Base-by-base conservation (phyloP, 164 flowering plant species). In the Berberis thunbergii region DNA sequence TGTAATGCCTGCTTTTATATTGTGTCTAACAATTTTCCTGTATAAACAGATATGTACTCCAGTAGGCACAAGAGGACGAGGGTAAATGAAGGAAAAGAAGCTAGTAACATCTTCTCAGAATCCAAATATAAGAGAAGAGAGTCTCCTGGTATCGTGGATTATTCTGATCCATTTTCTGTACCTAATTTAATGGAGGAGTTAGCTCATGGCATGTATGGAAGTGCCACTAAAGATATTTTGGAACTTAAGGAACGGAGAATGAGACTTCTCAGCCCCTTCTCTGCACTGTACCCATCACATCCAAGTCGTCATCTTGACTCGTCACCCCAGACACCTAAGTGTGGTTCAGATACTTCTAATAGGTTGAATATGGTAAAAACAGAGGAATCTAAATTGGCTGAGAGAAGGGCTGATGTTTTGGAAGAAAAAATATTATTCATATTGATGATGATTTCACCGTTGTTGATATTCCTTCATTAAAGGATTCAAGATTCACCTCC, bases 161-260 rank as follows among this genome's bases (percentile, higher is more conserved):
- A 57, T 54, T 75, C 80, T 39, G 77, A 78, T 63, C 80, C 80
- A 46, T 79, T 64, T 70, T 26, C 78, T 43, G 11, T 71, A 10
- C 66, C 60, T 7, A 69, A 68, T 68, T 8, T 73, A 52, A 38
- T 64, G 67, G 72, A 72, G 46, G 76, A 57, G 41, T 40, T 75
- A 40, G 72, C 64, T 41, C 64, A 44, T 45, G 74, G 78, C 4
- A 75, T 69, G 54, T 81, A 60, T 74, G 86, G 88, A 38, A 80
- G 86, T 77, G 86, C 71, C 2, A 74, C 80, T 4, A 72, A 74
- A 63, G 83, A 77, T 0, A 69, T 82, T 41, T 67, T 70, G 64
- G 78, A 63, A 2, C 73, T 80, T 61, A 7, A 57, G 61, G 67
- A 70, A 52, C 70, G 70, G 10, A 64, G 65, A 49, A 57, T 50